Evolutionary conservation across 129 eudicot genomes (phyloP).

Genomic region (Flaveria robusta): DNA sequence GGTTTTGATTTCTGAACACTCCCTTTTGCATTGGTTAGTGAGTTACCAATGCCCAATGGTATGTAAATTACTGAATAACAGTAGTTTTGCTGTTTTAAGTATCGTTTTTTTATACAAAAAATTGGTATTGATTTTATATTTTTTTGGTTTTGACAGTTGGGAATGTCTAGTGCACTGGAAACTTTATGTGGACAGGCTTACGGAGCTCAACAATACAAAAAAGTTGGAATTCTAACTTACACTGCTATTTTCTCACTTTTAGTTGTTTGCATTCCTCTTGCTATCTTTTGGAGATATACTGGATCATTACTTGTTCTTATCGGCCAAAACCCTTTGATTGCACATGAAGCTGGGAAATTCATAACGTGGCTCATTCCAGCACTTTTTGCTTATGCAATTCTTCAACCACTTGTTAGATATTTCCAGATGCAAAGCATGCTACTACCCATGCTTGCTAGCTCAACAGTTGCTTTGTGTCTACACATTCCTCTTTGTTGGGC

Average conservation of each 20-base stretch:
- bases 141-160: slow-evolving; percentile 44
- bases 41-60: not conserved
- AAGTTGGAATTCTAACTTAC: slow-evolving; percentile 63
- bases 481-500: slow-evolving; percentile 67
- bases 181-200: slow-evolving; percentile 82
- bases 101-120: not conserved
- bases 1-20: not conserved
- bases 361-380: slow-evolving; percentile 59
- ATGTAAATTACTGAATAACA: not conserved
- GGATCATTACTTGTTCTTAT: slow-evolving; percentile 47
- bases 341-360: slow-evolving; percentile 66
- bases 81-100: not conserved
- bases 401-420: slow-evolving; percentile 72
- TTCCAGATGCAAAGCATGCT: slow-evolving; percentile 72
- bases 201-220: slow-evolving; percentile 79
- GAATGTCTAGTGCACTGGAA: slow-evolving; percentile 76
- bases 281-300: slow-evolving; percentile 57
- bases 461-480: slow-evolving; percentile 43
- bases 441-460: slow-evolving; percentile 61
- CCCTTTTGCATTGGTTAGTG: not conserved
- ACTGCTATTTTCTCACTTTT: slow-evolving; percentile 62
- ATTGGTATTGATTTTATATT: not conserved
- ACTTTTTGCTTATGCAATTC: slow-evolving; percentile 57
- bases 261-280: slow-evolving; percentile 62
- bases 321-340: slow-evolving; percentile 71